phyloP scores from a whole-genome alignment of 2,329 filamentous ascomycete species.

The Proliferodiscus dingleyae region DNA sequence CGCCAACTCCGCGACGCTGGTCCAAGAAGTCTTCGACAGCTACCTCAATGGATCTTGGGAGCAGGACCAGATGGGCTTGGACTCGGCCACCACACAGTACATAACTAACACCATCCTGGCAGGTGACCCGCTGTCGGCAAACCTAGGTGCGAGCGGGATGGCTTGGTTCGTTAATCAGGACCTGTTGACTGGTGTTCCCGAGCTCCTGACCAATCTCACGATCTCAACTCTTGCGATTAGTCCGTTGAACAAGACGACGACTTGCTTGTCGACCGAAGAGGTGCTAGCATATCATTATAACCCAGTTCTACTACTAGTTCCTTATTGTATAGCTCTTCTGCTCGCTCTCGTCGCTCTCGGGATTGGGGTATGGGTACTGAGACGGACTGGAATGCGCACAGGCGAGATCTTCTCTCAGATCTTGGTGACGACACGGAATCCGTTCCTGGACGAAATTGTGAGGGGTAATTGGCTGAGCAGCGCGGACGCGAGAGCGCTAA shows the following conservation, averaged over 20 bases:
- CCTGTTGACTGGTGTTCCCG: not conserved
- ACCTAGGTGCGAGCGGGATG: not conserved
- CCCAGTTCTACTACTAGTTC: not conserved
- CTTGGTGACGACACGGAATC: slow-evolving; percentile 1
- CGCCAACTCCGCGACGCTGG: not conserved
- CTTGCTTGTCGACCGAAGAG: not conserved
- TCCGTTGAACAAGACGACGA: not conserved
- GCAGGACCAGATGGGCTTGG: not conserved
- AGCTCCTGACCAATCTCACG: slow-evolving; percentile 1
- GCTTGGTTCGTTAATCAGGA: not conserved
- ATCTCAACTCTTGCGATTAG: slow-evolving; percentile 1
- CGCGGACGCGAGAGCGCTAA: not conserved
- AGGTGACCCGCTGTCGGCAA: not conserved
- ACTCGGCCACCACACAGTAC: not conserved
- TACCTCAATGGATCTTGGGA: not conserved
- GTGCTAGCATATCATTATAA: not conserved
- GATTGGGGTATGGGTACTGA: not conserved
- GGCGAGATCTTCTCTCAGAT: slow-evolving; percentile 1
- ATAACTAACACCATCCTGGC: slow-evolving; percentile 1
- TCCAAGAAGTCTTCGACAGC: not conserved
- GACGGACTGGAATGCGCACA: slow-evolving; percentile 1
- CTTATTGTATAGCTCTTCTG: not conserved
- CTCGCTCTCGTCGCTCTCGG: not conserved
- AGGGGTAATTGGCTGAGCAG: not conserved
- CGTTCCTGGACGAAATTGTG: not conserved